These are phyloP conservation scores for Nyssa sinensis DNA, from an alignment of 148 eudicot species.

Conservation along the genomic window DNA sequence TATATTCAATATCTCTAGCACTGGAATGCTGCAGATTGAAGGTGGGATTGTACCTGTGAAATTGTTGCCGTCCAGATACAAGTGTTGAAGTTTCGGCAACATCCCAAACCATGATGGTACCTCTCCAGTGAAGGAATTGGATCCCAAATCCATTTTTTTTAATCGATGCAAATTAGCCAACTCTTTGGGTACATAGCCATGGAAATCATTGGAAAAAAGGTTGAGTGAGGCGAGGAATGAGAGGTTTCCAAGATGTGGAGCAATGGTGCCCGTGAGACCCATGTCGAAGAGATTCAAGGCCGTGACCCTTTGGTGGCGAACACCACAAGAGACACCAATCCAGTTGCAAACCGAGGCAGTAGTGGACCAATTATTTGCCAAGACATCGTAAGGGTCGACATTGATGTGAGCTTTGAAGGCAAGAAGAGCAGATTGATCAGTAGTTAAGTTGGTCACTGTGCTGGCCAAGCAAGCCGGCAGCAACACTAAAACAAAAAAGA, in stretches of 20 bases:
- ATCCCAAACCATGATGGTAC: background rate
- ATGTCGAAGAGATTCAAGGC: background rate
- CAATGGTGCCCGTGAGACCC: background rate
- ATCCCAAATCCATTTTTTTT: background rate
- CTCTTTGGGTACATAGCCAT: background rate
- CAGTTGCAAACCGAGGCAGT: background rate
- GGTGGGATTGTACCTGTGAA: constrained; percentile 2
- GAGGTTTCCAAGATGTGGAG: background rate
- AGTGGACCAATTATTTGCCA: constrained; percentile 20
- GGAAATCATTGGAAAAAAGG: background rate
- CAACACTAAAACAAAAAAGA: background rate
- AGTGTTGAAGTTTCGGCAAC: background rate
- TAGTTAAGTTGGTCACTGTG: background rate
- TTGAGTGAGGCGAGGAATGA: background rate
- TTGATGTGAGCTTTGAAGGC: constrained; percentile 19
- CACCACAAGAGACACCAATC: constrained; percentile 21
- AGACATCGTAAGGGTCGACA: constrained; percentile 12
- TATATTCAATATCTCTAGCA: background rate
- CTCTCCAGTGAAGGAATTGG: background rate
- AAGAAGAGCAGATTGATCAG: constrained; percentile 2
- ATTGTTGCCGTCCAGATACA: background rate
- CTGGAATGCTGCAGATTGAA: background rate
- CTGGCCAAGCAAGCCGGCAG: background rate
- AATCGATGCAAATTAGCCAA: background rate
- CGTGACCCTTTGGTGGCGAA: background rate